These are phyloP conservation scores for Raffaelea arxii DNA, from an alignment of 2,329 filamentous ascomycete genomes.

Conservation along the genomic window DNA sequence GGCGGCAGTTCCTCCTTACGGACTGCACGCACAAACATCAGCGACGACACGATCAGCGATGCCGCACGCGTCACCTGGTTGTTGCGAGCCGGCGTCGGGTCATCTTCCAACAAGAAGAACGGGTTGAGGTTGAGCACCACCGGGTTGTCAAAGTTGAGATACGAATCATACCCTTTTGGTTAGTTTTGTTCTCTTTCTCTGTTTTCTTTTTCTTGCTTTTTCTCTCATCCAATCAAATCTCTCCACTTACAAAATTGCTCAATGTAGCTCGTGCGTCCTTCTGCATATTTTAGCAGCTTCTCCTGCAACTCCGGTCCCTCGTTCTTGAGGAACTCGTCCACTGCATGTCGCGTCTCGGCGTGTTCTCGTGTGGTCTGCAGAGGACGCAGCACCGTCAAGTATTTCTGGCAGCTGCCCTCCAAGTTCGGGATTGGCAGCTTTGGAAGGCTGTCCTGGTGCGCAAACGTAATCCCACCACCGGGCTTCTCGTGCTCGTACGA, in stretches of 20 bases:
- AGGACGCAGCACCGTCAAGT: constrained; percentile 69
- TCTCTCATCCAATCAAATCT: no score
- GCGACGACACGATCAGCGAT: constrained; percentile 78
- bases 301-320: constrained; percentile 84
- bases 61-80: constrained; percentile 94
- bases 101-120: constrained; percentile 95
- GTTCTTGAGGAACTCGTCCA: constrained; percentile 69
- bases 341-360: constrained; percentile 68
- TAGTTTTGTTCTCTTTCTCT: no score
- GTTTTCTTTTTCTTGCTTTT: no score
- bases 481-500: constrained; percentile 36
- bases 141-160: constrained; percentile 94
- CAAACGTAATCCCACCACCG: constrained; percentile 74
- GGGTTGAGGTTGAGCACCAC: constrained; percentile 96
- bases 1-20: constrained; percentile 86
- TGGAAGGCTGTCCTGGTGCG: constrained; percentile 76
- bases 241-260: constrained; percentile 97
- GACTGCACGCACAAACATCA: constrained; percentile 88
- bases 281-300: constrained; percentile 81
- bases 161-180: constrained; percentile 92
- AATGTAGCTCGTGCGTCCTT: constrained; percentile 88
- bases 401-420: constrained; percentile 66
- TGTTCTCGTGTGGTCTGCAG: constrained; percentile 76
- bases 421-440: constrained; percentile 91
- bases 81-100: constrained; percentile 90